phyloP scores from a whole-genome alignment of 768 basidiomycete species.

The Hemileccinum impolitum region DNA sequence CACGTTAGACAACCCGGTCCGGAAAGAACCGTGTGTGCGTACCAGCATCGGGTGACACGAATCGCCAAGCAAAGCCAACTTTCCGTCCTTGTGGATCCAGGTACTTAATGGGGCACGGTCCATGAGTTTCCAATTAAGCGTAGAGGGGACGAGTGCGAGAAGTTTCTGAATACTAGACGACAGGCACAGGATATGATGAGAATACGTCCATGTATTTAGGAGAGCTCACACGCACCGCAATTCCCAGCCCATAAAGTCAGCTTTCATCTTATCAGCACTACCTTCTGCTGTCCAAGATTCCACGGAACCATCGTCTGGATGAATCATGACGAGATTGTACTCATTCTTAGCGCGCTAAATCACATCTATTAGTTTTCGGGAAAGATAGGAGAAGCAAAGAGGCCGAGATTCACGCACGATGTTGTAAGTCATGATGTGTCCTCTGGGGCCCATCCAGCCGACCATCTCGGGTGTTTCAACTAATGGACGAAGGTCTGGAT shows the following conservation, averaged over 20 bases:
- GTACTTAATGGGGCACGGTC: conserved; percentile 45
- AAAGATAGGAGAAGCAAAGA: not conserved
- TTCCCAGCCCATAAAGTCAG: conserved; percentile 47
- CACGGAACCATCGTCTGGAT: conserved; percentile 37
- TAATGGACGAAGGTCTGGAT: conserved; percentile 49
- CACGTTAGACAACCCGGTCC: not conserved
- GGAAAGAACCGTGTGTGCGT: not conserved
- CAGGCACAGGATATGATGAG: not conserved
- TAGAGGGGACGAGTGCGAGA: conserved; percentile 41
- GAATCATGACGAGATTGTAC: conserved; percentile 45
- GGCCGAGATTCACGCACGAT: conserved; percentile 32
- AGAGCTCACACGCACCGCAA: conserved; percentile 35
- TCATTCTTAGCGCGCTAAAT: conserved; percentile 34
- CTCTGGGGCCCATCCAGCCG: conserved; percentile 55
- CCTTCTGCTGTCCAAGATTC: conserved; percentile 47
- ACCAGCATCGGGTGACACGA: conserved; percentile 56
- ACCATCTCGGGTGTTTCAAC: conserved; percentile 52
- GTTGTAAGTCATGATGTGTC: conserved; percentile 44
- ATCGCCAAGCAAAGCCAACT: conserved; percentile 49
- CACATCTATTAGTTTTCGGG: not conserved
- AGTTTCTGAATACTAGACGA: conserved; percentile 43
- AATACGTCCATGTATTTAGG: not conserved
- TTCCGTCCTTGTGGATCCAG: conserved; percentile 46
- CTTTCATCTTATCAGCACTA: conserved; percentile 43
- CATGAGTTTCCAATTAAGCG: conserved; percentile 47